phyloP scores from a whole-genome alignment of 1,284 basidiomycete species.

The Malassezia psittaci region DNA sequence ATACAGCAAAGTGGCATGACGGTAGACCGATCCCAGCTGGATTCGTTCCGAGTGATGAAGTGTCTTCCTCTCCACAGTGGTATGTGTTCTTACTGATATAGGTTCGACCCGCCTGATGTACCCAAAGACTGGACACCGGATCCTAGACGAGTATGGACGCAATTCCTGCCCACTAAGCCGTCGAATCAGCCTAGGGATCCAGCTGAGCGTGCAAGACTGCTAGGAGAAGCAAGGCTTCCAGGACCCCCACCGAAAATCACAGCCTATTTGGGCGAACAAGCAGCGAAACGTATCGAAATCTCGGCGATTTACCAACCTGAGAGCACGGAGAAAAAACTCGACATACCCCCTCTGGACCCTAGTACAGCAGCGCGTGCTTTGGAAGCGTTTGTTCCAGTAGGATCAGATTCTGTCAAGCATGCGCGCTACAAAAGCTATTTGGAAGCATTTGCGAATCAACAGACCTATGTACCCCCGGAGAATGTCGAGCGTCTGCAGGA shows the following conservation, averaged over 20 bases:
- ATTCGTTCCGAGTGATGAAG: conserved; percentile 59
- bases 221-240: conserved; percentile 69
- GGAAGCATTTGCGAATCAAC: conserved; percentile 57
- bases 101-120: conserved; percentile 64
- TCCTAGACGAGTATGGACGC: conserved; percentile 65
- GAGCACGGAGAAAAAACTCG: conserved; percentile 41
- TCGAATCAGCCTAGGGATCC: conserved; percentile 53
- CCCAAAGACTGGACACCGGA: conserved; percentile 75
- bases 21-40: conserved; percentile 64
- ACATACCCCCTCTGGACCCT: conserved; percentile 60
- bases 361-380: conserved; percentile 76
- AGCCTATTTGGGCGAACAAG: conserved; percentile 83
- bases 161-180: conserved; percentile 12
- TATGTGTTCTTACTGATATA: conserved; percentile 47
- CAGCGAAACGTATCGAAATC: conserved; percentile 50
- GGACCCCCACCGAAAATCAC: conserved; percentile 69
- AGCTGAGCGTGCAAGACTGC: conserved; percentile 59
- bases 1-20: conserved; percentile 55
- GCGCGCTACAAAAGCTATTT: conserved; percentile 75
- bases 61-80: background rate
- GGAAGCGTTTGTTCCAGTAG: conserved; percentile 79
- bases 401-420: conserved; percentile 66
- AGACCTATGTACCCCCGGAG: conserved; percentile 16
- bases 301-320: conserved; percentile 13
- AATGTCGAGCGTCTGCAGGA: conserved; percentile 54